Conservation (phyloP, 1,284 basidiomycete genomes). For the Boletus sp. region DNA sequence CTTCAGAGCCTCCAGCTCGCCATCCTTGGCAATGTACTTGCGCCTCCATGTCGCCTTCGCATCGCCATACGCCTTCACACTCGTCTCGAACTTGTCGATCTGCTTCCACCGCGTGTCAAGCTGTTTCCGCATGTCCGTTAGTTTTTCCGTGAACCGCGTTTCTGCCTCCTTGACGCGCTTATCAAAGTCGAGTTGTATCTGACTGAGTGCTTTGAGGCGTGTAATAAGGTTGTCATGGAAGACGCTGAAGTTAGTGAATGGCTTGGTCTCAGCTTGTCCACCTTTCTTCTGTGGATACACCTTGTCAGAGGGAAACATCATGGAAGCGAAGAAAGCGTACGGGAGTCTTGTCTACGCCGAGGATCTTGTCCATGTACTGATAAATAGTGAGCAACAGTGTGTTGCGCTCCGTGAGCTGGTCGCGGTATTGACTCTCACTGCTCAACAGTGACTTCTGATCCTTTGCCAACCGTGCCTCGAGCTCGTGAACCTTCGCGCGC, state of each 20-base stretch:
- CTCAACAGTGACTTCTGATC: slow-evolving; percentile 73
- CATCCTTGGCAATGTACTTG: slow-evolving; percentile 79
- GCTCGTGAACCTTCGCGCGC: slow-evolving; percentile 61
- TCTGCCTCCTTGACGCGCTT: slow-evolving; percentile 83
- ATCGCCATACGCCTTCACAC: slow-evolving; percentile 81
- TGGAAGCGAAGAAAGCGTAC: slow-evolving; percentile 44
- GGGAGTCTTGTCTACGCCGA: slow-evolving; percentile 81
- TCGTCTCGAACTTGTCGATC: slow-evolving; percentile 89
- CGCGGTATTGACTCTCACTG: slow-evolving; percentile 78
- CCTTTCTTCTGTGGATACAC: slow-evolving; percentile 56
- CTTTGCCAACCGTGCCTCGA: slow-evolving; percentile 80
- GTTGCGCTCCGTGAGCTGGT: slow-evolving; percentile 90
- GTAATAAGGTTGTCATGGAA: slow-evolving; percentile 95
- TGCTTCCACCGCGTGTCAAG: slow-evolving; percentile 88
- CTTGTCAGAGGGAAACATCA: not conserved
- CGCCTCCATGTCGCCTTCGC: slow-evolving; percentile 84
- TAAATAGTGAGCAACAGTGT: slow-evolving; percentile 89
- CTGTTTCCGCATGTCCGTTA: slow-evolving; percentile 80
- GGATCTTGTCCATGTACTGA: slow-evolving; percentile 92
- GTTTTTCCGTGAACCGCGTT: slow-evolving; percentile 62
- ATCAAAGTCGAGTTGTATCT: slow-evolving; percentile 85
- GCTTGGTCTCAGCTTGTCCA: slow-evolving; percentile 76
- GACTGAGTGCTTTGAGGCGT: slow-evolving; percentile 77
- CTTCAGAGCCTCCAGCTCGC: slow-evolving; percentile 84
- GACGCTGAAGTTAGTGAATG: slow-evolving; percentile 88